These are phyloP conservation scores for Pyrenophora teres DNA, from an alignment of 2,329 filamentous ascomycete species.

Conservation along the genomic window DNA sequence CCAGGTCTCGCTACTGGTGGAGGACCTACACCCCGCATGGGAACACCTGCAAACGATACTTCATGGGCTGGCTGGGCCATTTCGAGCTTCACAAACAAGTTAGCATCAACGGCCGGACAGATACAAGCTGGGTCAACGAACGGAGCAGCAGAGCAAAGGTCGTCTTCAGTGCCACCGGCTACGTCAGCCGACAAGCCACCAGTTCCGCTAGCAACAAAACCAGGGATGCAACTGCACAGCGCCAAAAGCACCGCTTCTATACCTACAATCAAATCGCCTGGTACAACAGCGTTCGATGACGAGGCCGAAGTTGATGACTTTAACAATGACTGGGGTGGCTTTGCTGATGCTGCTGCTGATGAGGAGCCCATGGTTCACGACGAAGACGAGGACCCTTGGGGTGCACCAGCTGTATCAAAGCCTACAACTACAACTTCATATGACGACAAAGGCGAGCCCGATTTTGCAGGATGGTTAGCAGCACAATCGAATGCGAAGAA, in stretches of 20 bases:
- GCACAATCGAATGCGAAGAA: conserved; percentile 80
- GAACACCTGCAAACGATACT: conserved; percentile 70
- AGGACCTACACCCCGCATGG: conserved; percentile 69
- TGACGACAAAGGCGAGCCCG: conserved; percentile 85
- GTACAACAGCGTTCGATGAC: conserved; percentile 56
- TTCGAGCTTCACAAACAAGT: conserved; percentile 95
- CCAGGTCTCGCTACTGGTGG: conserved; percentile 56
- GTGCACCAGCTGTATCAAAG: conserved; percentile 50
- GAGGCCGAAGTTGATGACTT: conserved; percentile 64
- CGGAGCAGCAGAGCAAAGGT: conserved; percentile 51
- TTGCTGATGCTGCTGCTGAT: conserved; percentile 66
- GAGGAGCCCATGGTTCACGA: conserved; percentile 52
- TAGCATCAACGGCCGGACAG: conserved; percentile 81
- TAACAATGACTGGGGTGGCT: conserved; percentile 74
- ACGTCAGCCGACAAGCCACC: conserved; percentile 55
- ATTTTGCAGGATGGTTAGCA: conserved; percentile 94
- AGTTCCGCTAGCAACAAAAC: conserved; percentile 51
- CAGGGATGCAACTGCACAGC: conserved; percentile 37
- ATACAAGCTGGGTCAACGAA: conserved; percentile 64
- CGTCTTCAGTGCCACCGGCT: conserved; percentile 55
- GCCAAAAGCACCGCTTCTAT: conserved; percentile 34
- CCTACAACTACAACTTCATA: conserved; percentile 59
- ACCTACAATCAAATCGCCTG: conserved; percentile 36
- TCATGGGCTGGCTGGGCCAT: conserved; percentile 98
- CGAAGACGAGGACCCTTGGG: conserved; percentile 57